Evolutionary conservation across 2,329 filamentous ascomycete species (phyloP).

Genomic region (Hypoxylon sp.): DNA sequence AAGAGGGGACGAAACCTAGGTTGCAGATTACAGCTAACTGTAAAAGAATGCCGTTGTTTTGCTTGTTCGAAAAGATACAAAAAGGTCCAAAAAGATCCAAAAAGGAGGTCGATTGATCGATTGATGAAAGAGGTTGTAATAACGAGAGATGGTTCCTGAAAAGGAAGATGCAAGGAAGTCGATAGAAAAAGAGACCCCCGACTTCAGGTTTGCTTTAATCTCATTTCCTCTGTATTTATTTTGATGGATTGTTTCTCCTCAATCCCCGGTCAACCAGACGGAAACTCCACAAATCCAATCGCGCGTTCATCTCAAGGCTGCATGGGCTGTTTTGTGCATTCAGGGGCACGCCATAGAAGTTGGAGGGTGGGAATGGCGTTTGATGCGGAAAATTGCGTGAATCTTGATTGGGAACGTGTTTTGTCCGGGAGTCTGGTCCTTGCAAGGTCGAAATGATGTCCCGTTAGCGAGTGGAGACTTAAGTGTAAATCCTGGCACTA

Average conservation of each 20-base stretch:
- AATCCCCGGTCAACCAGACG: conserved; percentile 38
- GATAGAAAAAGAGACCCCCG: conserved; percentile 22
- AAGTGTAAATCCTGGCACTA: conserved; percentile 12
- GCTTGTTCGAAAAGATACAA: conserved; percentile 11
- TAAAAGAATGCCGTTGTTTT: conserved; percentile 28
- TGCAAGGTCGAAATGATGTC: conserved; percentile 49
- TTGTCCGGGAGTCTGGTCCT: conserved; percentile 30
- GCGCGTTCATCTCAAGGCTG: conserved; percentile 44
- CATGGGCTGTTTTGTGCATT: conserved; percentile 46
- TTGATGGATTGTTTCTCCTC: conserved; percentile 44
- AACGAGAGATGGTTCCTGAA: conserved; percentile 29
- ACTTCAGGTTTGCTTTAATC: conserved; percentile 46
- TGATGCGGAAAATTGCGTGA: conserved; percentile 38
- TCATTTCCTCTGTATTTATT: conserved; percentile 48
- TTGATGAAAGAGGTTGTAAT: conserved; percentile 8
- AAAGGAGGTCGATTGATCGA: conserved; percentile 1
- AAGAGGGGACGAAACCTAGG: conserved; percentile 25
- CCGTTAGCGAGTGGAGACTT: conserved; percentile 36
- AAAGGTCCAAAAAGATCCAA: conserved; percentile 6
- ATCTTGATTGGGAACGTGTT: conserved; percentile 40
- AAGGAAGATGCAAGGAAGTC: conserved; percentile 17
- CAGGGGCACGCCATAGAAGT: conserved; percentile 40
- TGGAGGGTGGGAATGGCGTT: conserved; percentile 28
- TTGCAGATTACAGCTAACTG: conserved; percentile 9
- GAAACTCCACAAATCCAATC: conserved; percentile 42